Evolutionary conservation across 257 asterid species (phyloP), one percentile per base, ranked within the genome.

Genomic region (Hygrophila difformis): DNA sequence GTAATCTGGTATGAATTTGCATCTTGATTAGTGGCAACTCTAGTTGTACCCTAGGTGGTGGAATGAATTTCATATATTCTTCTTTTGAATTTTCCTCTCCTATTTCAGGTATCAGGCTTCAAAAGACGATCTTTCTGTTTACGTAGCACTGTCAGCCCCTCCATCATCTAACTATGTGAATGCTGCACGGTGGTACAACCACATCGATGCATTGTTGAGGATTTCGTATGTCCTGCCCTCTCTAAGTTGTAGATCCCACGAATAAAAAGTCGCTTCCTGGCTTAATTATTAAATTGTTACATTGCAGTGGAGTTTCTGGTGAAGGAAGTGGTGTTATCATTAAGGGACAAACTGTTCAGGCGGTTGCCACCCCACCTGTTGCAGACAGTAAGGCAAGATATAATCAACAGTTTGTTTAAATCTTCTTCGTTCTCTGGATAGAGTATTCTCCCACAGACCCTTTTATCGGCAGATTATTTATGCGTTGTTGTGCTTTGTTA

Each of bases 51-150:
- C n/a, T n/a, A n/a, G n/a, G n/a, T n/a, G n/a, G n/a, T n/a, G n/a
- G n/a, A n/a, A n/a, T n/a, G n/a, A n/a, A n/a, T n/a, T n/a, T n/a
- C n/a, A n/a, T n/a, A n/a, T n/a, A n/a, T n/a, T n/a, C n/a, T n/a
- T n/a, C n/a, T n/a, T n/a, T n/a, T n/a, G n/a, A n/a, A 23, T 49
- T 14, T 18, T 16, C 18, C n/a, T 33, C 29, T 8, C 10, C 40
- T 34, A 19, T 49, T 43, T 49, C 71, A 82, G 89, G 56, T 78
- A 82, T 63, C 85, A 75, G 65, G 89, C 89, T 13, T 82, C 89
- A 2, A 82, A 82, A 62, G 93, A 78, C 55, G 93, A 82, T 60
- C 55, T 82, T 36, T 63, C 81, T 0, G 83, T 78, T 47, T 68
- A 60, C 51, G 62, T 73, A 41, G 68, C 69, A 21, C 64, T 78